Evolutionary conservation across 768 basidiomycete genomes (phyloP).

Genomic region (Cubamyces sp.): DNA sequence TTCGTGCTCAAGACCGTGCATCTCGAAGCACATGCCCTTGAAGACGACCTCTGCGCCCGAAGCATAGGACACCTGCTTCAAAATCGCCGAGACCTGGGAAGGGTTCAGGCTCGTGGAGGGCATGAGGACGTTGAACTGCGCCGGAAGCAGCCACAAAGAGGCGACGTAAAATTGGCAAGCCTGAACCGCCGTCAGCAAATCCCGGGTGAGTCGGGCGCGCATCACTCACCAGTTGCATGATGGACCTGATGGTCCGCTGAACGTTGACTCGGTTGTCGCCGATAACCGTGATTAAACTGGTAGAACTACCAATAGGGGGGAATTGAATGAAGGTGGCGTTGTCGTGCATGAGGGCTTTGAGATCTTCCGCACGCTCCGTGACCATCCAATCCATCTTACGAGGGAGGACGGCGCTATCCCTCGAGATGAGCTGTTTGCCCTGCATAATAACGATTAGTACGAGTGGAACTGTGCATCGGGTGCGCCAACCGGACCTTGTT

Average conservation of each 20-base stretch:
- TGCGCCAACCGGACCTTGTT: slow-evolving; percentile 69
- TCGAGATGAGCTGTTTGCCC: slow-evolving; percentile 88
- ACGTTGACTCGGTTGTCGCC: slow-evolving; percentile 95
- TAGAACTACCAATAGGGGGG: slow-evolving; percentile 89
- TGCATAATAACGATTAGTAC: slow-evolving; percentile 36
- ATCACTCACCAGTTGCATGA: slow-evolving; percentile 89
- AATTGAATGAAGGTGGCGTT: slow-evolving; percentile 96
- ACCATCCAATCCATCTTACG: slow-evolving; percentile 99
- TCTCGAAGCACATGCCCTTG: slow-evolving; percentile 97
- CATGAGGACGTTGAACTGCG: slow-evolving; percentile 90
- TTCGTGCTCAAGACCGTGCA: slow-evolving; percentile 92
- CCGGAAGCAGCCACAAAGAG: slow-evolving; percentile 95
- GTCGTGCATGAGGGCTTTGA: slow-evolving; percentile 92
- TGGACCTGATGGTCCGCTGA: slow-evolving; percentile 88
- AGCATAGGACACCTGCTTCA: slow-evolving; percentile 84
- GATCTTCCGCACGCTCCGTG: slow-evolving; percentile 92
- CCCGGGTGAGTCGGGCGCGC: not conserved
- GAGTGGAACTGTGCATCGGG: not conserved
- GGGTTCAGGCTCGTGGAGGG: slow-evolving; percentile 82
- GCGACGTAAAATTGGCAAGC: slow-evolving; percentile 95
- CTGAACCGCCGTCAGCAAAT: slow-evolving; percentile 43
- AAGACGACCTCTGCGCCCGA: slow-evolving; percentile 95
- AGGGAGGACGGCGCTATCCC: slow-evolving; percentile 92
- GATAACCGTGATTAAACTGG: slow-evolving; percentile 90
- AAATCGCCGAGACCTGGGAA: slow-evolving; percentile 78